Conservation (phyloP, 1,139 yeast species). For the Geotrichum fermentans region DNA sequence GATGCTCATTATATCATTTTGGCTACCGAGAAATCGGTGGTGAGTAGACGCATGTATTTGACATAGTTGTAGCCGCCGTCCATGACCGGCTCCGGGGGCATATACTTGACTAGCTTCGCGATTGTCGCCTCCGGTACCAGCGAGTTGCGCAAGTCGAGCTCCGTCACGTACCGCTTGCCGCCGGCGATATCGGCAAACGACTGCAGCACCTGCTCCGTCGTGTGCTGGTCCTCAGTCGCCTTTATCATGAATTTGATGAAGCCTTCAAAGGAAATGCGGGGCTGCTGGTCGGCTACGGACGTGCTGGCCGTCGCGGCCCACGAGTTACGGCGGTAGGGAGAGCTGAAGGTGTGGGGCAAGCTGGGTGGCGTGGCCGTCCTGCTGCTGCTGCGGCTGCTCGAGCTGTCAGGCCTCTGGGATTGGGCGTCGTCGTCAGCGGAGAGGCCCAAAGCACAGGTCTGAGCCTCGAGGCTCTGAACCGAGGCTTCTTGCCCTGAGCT, state of each 20-base stretch:
- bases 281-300: neutral
- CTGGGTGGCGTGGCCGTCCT: neutral
- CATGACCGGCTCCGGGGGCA: no score
- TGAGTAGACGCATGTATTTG: constrained; percentile 34
- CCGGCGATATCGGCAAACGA: constrained; percentile 40
- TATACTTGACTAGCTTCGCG: constrained; percentile 32
- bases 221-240: constrained; percentile 39
- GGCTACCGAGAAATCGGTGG: no score
- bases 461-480: neutral
- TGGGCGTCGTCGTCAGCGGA: neutral
- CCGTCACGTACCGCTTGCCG: constrained; percentile 40
- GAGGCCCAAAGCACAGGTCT: neutral
- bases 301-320: neutral
- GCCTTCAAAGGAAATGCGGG: constrained; percentile 37
- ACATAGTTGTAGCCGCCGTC: constrained; percentile 35
- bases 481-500: no score
- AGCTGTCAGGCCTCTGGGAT: neutral
- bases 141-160: constrained; percentile 37
- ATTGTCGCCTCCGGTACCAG: constrained; percentile 36
- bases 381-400: neutral
- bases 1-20: no score
- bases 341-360: neutral
- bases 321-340: neutral
- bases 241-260: constrained; percentile 40
- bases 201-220: constrained; percentile 39